Evolutionary conservation across 148 eudicot genomes (phyloP).

Genomic region (Rhododendron simsii): DNA sequence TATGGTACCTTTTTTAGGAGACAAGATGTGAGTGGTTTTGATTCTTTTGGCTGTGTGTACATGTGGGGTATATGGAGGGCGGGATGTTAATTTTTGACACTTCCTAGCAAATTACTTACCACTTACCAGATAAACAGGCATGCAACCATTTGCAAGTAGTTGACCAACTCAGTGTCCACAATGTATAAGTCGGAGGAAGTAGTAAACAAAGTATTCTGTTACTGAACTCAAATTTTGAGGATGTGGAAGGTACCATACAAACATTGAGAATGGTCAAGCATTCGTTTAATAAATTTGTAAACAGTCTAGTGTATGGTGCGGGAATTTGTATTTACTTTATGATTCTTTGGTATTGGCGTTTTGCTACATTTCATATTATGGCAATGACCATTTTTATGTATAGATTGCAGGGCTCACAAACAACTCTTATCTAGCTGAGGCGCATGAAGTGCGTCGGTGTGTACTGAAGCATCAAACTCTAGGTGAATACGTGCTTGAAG

Average conservation of each 20-base stretch:
- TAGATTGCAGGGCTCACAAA: slow-evolving; percentile 96
- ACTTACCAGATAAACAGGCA: background rate
- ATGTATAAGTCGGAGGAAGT: background rate
- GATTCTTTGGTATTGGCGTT: background rate
- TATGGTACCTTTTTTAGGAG: background rate
- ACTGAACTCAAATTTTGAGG: background rate
- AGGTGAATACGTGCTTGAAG: slow-evolving; percentile 77
- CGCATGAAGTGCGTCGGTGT: slow-evolving; percentile 84
- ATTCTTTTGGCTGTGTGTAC: background rate
- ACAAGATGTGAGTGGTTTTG: background rate
- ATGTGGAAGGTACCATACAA: background rate
- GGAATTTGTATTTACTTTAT: background rate
- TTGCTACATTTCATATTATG: background rate
- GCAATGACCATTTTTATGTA: background rate
- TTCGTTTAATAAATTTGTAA: background rate
- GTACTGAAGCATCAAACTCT: slow-evolving; percentile 59
- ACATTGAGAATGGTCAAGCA: background rate
- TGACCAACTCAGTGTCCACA: background rate
- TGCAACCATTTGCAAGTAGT: background rate
- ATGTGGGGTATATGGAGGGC: background rate
- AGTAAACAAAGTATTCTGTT: background rate
- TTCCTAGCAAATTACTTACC: background rate
- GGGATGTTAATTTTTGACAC: background rate
- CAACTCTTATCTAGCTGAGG: slow-evolving; percentile 61
- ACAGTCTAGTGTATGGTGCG: background rate